Evolutionary conservation across 257 asterid genomes (phyloP), one percentile per base, ranked within the genome.

Genomic region (Nicotiana knightiana): DNA sequence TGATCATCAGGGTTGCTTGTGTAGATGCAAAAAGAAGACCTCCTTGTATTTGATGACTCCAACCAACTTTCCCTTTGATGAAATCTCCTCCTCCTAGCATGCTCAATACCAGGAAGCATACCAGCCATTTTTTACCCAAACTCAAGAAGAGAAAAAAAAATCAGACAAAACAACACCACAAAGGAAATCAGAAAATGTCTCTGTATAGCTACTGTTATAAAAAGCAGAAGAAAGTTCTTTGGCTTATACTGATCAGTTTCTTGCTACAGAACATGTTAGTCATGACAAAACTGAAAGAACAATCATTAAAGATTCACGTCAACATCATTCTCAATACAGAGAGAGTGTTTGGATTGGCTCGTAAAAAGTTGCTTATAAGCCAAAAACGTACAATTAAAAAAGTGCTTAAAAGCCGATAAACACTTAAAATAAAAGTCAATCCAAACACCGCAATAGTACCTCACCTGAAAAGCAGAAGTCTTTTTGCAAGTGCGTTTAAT

Each of bases 21-120:
- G 37, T 90, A 86, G 46, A 89, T 39, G 57, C 89, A 91, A 37
- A 86, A 87, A 37, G 90, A 88, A 33, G 89, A 57, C 17, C 90
- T 87, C 62, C 91, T 85, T 73, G 62, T 55, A 16, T 5, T 54
- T 0, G 90, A 80, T 57, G 88, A 83, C 81, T 88, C 87, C 43
- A 77, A 48, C 24, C 9, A 7, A 62, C 43, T 26, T 18, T 39
- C 86, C 54, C 87, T 87, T 24, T 85, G 91, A 87, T 88, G 92
- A 79, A 87, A 76, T 80, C 93, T 84, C 62, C 97, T 89, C 55
- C 94, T 87, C 67, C 94, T 89, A 5, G 97, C 94, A 48, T 87
- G 81, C 80, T 90, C 92, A 57, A 92, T 92, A 33, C 94, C 93
- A 17, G 97, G 93, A 3, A 92, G 89, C 91, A 84, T 87, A 4